These are phyloP conservation scores for Hypoxylon sp. DNA, from an alignment of 2,329 filamentous ascomycete species.

Conservation along the genomic window DNA sequence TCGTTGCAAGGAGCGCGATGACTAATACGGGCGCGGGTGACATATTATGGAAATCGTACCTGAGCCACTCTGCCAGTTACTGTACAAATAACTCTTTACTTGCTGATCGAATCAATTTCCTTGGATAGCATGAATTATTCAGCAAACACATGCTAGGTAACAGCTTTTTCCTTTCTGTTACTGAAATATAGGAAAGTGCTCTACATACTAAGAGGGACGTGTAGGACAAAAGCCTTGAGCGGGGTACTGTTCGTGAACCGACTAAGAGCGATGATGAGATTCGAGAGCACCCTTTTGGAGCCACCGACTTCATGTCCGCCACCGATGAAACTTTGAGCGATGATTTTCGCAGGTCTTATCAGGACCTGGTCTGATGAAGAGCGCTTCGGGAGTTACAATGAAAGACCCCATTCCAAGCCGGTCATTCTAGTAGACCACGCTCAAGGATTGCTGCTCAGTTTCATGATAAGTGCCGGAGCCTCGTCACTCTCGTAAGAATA, in stretches of 20 bases:
- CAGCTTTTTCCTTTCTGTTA: background rate
- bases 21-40: background rate
- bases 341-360: background rate
- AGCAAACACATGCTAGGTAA: background rate
- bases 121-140: background rate
- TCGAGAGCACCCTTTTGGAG: background rate
- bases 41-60: background rate
- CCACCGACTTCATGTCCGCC: background rate
- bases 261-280: background rate
- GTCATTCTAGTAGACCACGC: background rate
- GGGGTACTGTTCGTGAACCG: background rate
- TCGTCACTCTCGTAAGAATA: background rate
- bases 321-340: background rate
- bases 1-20: background rate
- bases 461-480: background rate
- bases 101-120: background rate
- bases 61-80: no score
- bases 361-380: background rate
- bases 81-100: no score
- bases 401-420: background rate
- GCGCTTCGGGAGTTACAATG: background rate
- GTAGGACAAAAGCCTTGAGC: background rate
- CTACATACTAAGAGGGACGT: background rate
- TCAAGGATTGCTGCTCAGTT: background rate
- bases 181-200: background rate